These are phyloP conservation scores for Aurifilum marmelostoma DNA, from an alignment of 2,329 filamentous ascomycete species.

Conservation along the genomic window DNA sequence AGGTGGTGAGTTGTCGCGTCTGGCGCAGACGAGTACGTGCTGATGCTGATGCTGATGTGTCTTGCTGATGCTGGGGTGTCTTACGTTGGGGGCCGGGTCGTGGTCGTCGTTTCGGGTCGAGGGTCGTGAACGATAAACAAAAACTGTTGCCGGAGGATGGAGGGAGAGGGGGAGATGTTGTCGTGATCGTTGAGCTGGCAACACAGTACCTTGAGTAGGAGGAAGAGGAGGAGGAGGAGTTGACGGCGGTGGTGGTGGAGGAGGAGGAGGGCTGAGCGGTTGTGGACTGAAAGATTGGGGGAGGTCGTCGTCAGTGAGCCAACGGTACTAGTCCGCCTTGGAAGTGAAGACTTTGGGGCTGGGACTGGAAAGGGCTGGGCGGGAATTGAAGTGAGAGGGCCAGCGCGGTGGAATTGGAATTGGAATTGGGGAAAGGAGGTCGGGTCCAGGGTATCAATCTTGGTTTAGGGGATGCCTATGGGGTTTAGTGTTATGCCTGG, in stretches of 20 bases:
- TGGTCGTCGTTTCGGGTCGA: slow-evolving; percentile 19
- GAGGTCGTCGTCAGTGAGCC: slow-evolving; percentile 6
- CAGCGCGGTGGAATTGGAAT: slow-evolving; percentile 6
- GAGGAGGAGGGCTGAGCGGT: background rate
- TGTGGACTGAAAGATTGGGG: background rate
- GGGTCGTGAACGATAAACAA: slow-evolving; percentile 8
- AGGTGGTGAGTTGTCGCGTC: slow-evolving; percentile 20
- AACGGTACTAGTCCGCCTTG: background rate
- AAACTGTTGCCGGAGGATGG: background rate
- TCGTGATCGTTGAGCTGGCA: background rate
- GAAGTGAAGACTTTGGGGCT: slow-evolving; percentile 14
- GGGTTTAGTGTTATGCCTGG: slow-evolving; percentile 7
- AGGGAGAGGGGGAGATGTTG: background rate
- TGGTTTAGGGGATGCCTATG: slow-evolving; percentile 12
- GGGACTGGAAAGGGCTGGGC: background rate
- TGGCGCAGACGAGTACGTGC: slow-evolving; percentile 17
- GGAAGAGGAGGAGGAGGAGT: background rate
- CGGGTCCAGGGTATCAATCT: slow-evolving; percentile 9
- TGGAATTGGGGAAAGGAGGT: slow-evolving; percentile 14
- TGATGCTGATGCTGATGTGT: slow-evolving; percentile 9
- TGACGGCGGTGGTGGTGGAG: background rate
- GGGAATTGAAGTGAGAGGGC: background rate
- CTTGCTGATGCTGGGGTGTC: slow-evolving; percentile 1
- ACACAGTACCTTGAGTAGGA: background rate
- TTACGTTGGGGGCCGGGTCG: slow-evolving; percentile 12